These are phyloP conservation scores for Penicillium sp. DNA, from an alignment of 2,329 filamentous ascomycete species.

Conservation along the genomic window DNA sequence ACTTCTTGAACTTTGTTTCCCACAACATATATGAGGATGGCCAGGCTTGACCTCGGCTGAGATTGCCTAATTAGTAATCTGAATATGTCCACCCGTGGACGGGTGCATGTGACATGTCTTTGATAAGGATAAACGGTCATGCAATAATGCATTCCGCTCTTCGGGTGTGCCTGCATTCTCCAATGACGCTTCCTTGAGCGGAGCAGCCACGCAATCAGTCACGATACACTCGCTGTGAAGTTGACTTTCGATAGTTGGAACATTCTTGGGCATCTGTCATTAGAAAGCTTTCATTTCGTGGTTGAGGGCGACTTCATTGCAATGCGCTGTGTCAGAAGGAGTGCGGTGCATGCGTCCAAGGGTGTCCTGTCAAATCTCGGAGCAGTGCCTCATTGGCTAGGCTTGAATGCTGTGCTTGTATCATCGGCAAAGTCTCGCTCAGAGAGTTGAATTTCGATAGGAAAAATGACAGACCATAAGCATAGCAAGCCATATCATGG, in stretches of 20 bases:
- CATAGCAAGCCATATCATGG: background rate
- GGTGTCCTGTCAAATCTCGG: background rate
- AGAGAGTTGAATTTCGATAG: background rate
- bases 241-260: background rate
- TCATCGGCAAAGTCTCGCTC: background rate
- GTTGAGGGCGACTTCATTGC: background rate
- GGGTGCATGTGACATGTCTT: background rate
- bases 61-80: background rate
- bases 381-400: background rate
- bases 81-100: background rate
- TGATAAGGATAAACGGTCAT: background rate
- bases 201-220: constrained; percentile 18
- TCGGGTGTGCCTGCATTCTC: constrained; percentile 13
- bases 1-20: background rate
- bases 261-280: background rate
- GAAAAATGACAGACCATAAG: background rate
- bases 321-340: background rate
- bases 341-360: no score
- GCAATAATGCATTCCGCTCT: constrained; percentile 10
- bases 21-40: background rate
- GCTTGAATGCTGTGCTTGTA: background rate
- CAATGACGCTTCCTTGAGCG: constrained; percentile 8
- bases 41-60: background rate
- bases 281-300: background rate
- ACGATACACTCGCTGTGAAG: background rate